A percentile compares a stretch with the other conserved stretches of the same genome.
phyloP scores from a whole-genome alignment of 805 yeast genomes.

The Isabelozyma pseudorhagii region DNA sequence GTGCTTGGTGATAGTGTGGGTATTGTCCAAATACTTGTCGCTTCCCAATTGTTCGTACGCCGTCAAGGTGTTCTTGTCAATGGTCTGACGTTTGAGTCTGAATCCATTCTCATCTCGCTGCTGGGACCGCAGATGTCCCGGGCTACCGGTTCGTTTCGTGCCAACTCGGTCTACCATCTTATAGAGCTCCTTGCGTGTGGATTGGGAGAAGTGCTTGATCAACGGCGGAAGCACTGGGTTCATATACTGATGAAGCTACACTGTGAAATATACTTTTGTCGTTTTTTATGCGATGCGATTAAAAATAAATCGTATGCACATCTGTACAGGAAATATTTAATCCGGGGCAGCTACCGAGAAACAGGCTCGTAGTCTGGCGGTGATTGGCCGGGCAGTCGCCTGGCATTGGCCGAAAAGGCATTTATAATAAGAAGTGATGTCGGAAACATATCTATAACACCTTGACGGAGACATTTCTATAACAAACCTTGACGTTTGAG shows the following conservation, averaged over 20 bases:
- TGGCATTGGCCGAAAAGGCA: background rate
- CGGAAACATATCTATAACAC: constrained; percentile 52
- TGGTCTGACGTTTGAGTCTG: constrained; percentile 39
- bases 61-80: constrained; percentile 41
- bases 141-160: background rate
- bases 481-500: constrained; percentile 84
- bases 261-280: background rate
- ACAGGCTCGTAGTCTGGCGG: background rate
- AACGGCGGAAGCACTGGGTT: background rate
- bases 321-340: background rate
- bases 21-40: constrained; percentile 13
- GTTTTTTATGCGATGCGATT: background rate
- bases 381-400: background rate
- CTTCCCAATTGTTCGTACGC: constrained; percentile 43
- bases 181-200: background rate
- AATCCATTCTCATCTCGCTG: constrained; percentile 47
- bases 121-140: background rate
- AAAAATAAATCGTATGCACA: background rate
- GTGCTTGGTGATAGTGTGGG: constrained; percentile 15
- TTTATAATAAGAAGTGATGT: constrained; percentile 58
- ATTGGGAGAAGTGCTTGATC: background rate
- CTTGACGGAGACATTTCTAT: constrained; percentile 56
- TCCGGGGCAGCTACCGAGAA: background rate
- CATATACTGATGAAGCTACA: background rate
- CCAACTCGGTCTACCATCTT: background rate